These are phyloP conservation scores for Solanum hybrid DNA, from an alignment of 305 asterid species.

Conservation along the genomic window DNA sequence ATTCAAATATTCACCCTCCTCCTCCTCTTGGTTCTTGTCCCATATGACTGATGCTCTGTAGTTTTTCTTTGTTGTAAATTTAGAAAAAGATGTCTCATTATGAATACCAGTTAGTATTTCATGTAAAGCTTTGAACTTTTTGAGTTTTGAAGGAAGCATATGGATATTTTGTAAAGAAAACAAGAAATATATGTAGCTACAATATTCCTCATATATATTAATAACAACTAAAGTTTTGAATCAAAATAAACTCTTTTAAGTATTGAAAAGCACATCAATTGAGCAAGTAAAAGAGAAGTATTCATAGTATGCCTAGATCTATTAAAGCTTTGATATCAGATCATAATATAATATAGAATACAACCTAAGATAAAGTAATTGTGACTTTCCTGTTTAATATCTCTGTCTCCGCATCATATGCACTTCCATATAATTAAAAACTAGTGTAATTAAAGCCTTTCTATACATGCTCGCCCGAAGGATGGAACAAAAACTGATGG, in stretches of 20 bases:
- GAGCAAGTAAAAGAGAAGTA: background rate
- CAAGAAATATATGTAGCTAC: background rate
- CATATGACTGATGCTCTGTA: background rate
- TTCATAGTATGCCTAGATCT: background rate
- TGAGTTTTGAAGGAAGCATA: conserved; percentile 27
- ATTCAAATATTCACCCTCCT: conserved; percentile 18
- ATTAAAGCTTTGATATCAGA: background rate
- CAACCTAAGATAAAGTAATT: background rate
- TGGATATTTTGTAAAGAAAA: background rate
- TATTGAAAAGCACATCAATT: background rate
- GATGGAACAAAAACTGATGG: background rate
- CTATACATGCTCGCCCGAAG: background rate
- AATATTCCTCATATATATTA: background rate
- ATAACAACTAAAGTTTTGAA: background rate
- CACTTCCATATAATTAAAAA: background rate
- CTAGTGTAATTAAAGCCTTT: background rate
- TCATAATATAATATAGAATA: background rate
- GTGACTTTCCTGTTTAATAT: background rate
- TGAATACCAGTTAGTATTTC: background rate
- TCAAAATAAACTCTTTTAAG: background rate
- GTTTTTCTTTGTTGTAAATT: conserved; percentile 1
- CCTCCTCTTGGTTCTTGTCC: conserved; percentile 9
- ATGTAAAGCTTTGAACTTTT: conserved; percentile 15
- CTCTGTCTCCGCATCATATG: background rate
- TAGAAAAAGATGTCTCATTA: background rate